Evolutionary conservation across 2,329 filamentous ascomycete genomes (phyloP).

Genomic region (Chrysoporthe austroafricana): DNA sequence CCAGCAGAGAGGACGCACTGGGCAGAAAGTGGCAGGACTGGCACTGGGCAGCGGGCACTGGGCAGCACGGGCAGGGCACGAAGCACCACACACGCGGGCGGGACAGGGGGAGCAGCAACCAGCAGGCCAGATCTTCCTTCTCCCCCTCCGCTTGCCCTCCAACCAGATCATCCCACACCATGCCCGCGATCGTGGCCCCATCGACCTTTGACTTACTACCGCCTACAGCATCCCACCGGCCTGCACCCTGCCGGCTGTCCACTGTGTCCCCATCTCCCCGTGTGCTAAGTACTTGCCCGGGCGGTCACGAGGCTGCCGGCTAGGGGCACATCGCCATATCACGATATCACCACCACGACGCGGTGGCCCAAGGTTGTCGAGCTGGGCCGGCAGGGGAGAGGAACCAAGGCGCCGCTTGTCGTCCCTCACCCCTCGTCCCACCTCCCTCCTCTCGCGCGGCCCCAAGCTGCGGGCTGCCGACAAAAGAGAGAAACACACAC

Average conservation of each 20-base stretch:
- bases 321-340: not conserved
- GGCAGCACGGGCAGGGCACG: too few species aligned
- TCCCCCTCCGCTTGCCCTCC: not conserved
- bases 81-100: conserved; percentile 3
- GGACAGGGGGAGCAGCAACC: not conserved
- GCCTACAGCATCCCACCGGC: not conserved
- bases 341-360: not conserved
- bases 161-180: conserved; percentile 8
- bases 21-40: too few species aligned
- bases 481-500: not conserved
- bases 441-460: not conserved
- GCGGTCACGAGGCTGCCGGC: conserved; percentile 7
- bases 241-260: conserved; percentile 1
- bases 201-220: not conserved
- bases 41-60: too few species aligned
- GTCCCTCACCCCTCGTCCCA: not conserved
- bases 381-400: too few species aligned
- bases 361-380: not conserved
- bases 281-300: not conserved
- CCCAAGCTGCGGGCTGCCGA: not conserved
- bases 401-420: too few species aligned
- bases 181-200: not conserved
- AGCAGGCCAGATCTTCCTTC: not conserved
- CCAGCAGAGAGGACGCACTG: conserved; percentile 30
- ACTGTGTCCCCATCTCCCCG: not conserved